Percentiles rank a stretch among this genome's conserved stretches.
Conservation (phyloP, 2,329 filamentous ascomycete species). For the Diaporthe batatas region DNA sequence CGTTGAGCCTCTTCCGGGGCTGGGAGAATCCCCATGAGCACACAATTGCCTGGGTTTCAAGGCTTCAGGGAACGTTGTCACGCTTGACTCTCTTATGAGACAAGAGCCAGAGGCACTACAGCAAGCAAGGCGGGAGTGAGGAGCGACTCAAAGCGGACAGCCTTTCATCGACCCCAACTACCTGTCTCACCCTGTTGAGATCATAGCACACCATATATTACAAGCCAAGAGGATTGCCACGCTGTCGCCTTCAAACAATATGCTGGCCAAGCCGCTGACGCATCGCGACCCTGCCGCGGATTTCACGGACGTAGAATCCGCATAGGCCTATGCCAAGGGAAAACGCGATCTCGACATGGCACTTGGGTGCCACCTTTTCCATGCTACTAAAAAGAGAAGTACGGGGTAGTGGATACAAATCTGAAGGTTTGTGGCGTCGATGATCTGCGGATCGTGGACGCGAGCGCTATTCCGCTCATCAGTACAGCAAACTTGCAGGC, state of each 20-base stretch:
- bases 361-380: conserved; percentile 34
- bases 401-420: conserved; percentile 32
- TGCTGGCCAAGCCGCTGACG: conserved; percentile 27
- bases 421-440: conserved; percentile 37
- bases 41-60: conserved; percentile 27
- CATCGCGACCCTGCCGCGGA: conserved; percentile 46
- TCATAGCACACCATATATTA: conserved; percentile 56
- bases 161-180: conserved; percentile 67
- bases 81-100: conserved; percentile 23
- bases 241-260: conserved; percentile 51
- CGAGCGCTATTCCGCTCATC: conserved; percentile 37
- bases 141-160: conserved; percentile 48
- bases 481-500: conserved; percentile 38
- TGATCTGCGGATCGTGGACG: conserved; percentile 34
- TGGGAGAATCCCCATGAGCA: conserved; percentile 50
- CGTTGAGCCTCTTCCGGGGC: conserved; percentile 49
- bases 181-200: conserved; percentile 61
- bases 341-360: conserved; percentile 36
- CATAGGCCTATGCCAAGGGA: conserved; percentile 10
- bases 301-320: conserved; percentile 17
- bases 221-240: conserved; percentile 56
- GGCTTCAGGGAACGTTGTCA: conserved; percentile 8
- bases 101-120: conserved; percentile 40
- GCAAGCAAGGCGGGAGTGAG: conserved; percentile 45
- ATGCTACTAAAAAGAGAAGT: conserved; percentile 36